Evolutionary conservation across 192 early-diverging fungal species (phyloP).

Genomic region (Backusella sp.): DNA sequence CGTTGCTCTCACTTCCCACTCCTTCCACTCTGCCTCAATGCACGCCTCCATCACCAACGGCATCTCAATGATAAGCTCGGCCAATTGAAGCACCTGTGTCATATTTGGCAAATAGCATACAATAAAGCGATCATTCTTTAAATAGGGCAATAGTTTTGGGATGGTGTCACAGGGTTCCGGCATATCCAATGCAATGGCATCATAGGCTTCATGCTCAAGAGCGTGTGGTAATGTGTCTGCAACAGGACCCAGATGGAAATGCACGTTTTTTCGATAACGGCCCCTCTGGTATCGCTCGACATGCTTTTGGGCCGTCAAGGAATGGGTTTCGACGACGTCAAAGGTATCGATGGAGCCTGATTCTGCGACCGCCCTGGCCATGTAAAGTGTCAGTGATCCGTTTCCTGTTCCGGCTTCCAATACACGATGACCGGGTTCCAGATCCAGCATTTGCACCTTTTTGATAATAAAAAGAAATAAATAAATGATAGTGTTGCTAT

Average conservation of each 20-base stretch:
- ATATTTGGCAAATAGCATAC: conserved; percentile 57
- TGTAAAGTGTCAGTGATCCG: conserved; percentile 58
- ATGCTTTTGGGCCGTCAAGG: conserved; percentile 47
- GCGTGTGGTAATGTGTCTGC: conserved; percentile 17
- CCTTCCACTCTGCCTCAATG: conserved; percentile 49
- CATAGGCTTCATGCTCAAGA: conserved; percentile 24
- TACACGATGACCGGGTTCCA: conserved; percentile 51
- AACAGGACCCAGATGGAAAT: conserved; percentile 43
- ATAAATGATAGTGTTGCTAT: not conserved
- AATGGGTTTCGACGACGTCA: conserved; percentile 44
- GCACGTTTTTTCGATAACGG: conserved; percentile 38
- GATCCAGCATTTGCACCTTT: conserved; percentile 53
- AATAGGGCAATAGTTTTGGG: conserved; percentile 31
- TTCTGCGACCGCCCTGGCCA: conserved; percentile 51
- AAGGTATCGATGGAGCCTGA: conserved; percentile 49
- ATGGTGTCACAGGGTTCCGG: conserved; percentile 43
- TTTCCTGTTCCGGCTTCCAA: conserved; percentile 73
- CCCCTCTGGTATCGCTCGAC: conserved; percentile 52
- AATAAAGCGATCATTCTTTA: conserved; percentile 51
- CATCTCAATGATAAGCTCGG: conserved; percentile 29
- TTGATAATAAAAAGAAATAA: not conserved
- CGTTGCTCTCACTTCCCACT: conserved; percentile 51
- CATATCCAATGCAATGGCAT: conserved; percentile 50
- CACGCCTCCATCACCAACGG: conserved; percentile 41
- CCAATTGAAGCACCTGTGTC: conserved; percentile 51